Percentiles rank a stretch among this genome's conserved stretches.
These are phyloP conservation scores for Vicia villosa DNA, from an alignment of 306 rosid species.

Conservation along the genomic window DNA sequence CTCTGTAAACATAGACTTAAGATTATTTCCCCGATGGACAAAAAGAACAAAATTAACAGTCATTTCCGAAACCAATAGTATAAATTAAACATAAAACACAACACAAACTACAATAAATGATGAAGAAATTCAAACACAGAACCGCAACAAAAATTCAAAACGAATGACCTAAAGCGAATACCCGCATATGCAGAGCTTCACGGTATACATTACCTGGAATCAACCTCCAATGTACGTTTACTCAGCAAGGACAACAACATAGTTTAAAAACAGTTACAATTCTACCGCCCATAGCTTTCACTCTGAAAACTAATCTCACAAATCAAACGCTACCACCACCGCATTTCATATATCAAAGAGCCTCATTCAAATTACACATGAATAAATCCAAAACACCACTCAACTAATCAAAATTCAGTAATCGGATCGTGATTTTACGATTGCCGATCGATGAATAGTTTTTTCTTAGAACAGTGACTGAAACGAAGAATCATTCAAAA, in stretches of 20 bases:
- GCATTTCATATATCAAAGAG: slow-evolving; percentile 43
- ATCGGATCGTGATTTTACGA: neutral
- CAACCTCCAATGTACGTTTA: slow-evolving; percentile 92
- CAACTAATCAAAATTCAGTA: slow-evolving; percentile 10
- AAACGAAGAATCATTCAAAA: slow-evolving; percentile 43
- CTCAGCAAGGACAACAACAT: slow-evolving; percentile 99
- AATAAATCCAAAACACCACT: slow-evolving; percentile 10
- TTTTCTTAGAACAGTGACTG: neutral
- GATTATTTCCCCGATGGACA: neutral
- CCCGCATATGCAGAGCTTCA: neutral
- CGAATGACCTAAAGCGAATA: neutral
- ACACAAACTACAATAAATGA: neutral
- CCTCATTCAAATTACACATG: slow-evolving; percentile 23
- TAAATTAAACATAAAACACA: too few species aligned
- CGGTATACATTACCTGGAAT: slow-evolving; percentile 67
- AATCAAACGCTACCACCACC: slow-evolving; percentile 38
- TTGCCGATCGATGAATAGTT: neutral
- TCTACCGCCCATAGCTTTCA: slow-evolving; percentile 71
- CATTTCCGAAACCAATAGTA: too few species aligned
- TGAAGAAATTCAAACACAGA: neutral
- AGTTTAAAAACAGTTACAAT: slow-evolving; percentile 56
- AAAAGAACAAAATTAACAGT: neutral
- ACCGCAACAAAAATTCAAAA: neutral
- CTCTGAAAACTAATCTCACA: slow-evolving; percentile 41
- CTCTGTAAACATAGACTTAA: slow-evolving; percentile 51